Base-by-base conservation (phyloP, 208 protist species). In the Balamuthia mandrillaris region DNA sequence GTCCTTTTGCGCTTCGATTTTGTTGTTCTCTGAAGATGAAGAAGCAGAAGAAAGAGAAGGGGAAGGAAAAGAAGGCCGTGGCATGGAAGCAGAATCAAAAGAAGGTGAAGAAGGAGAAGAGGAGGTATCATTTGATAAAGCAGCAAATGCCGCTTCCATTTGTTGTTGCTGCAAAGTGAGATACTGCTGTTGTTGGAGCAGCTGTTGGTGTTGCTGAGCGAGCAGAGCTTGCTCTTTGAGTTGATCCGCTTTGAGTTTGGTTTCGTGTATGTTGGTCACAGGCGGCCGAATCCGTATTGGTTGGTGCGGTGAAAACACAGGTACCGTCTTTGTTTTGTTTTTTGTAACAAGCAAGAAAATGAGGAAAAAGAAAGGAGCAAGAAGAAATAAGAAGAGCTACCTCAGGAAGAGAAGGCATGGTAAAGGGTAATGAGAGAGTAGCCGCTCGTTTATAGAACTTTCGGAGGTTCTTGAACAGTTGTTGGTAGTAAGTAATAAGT, bases 381-480 rank as follows among this genome's bases (percentile, higher is more conserved):
- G 14, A 10, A 18, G 14, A 10, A 52, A 10, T n/a, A 31, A 16
- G 27, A 29, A 27, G 29, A 44, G 44, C 14, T 68, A 10, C 70
- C 44, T 41, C 35, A 10, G 75, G 75, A 24, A 82, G 21, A 16
- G 45, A 37, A 33, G 75, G 75, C 24, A 82, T 66, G 35, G 75
- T 10, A 21, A 82, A 66, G 33, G 45, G 37, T 33, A 54, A 44
- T 3, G 75, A 82, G 18, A 82, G 29, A 10, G 52, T n/a, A 14
- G 29, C 18, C 16, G 56, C 75, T 35, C 65, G 37, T 7, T 16
- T 10, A 42, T 66, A 82, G 12, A 82, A 35, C 41, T 82, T 82
- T 42, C 51, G 42, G n/a, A 42, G 14, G 21, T 24, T 16, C 56
- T 82, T 82, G 56, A 82, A 82, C 5, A 82, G 75, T 31, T 82